phyloP scores from a whole-genome alignment of 2,329 filamentous ascomycete genomes.

The Thermomyces lanuginosus region DNA sequence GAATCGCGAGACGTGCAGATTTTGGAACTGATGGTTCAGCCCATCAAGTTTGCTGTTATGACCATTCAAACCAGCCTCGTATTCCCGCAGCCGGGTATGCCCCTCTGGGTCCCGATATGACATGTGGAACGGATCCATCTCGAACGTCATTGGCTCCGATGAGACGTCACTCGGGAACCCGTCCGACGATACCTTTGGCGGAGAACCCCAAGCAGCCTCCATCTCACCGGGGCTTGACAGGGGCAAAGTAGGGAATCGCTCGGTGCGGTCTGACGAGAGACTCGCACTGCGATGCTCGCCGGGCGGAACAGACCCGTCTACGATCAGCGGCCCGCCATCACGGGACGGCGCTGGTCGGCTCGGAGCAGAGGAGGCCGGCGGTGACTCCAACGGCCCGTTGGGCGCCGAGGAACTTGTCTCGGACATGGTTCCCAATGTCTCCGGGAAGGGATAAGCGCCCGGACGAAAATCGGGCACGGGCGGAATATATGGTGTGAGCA shows the following conservation, averaged over 20 bases:
- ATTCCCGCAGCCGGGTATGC: slow-evolving; percentile 9
- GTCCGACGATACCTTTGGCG: slow-evolving; percentile 3
- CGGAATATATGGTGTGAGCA: slow-evolving; percentile 18
- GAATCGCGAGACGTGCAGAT: too few species aligned
- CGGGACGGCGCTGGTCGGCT: slow-evolving; percentile 15
- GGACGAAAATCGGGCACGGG: slow-evolving; percentile 20
- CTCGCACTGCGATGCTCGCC: slow-evolving; percentile 21
- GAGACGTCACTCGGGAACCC: slow-evolving; percentile 7
- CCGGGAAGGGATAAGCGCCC: slow-evolving; percentile 11
- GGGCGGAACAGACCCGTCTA: slow-evolving; percentile 30
- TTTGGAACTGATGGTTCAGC: too few species aligned
- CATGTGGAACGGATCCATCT: slow-evolving; percentile 18
- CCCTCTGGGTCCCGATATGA: slow-evolving; percentile 13
- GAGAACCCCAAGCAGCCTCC: slow-evolving; percentile 4
- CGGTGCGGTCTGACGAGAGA: too few species aligned
- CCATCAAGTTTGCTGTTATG: too few species aligned
- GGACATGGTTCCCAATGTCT: slow-evolving; percentile 10
- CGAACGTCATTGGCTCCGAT: slow-evolving; percentile 21
- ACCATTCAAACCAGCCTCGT: too few species aligned
- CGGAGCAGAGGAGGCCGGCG: slow-evolving; percentile 11
- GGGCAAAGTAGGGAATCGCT: slow-evolving; percentile 9
- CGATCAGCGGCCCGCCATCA: slow-evolving; percentile 28
- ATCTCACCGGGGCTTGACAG: slow-evolving; percentile 3
- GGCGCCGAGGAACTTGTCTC: slow-evolving; percentile 12
- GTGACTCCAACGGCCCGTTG: slow-evolving; percentile 9